Evolutionary conservation across 2,329 filamentous ascomycete genomes (phyloP).

Genomic region (Fusarium lyarnte): DNA sequence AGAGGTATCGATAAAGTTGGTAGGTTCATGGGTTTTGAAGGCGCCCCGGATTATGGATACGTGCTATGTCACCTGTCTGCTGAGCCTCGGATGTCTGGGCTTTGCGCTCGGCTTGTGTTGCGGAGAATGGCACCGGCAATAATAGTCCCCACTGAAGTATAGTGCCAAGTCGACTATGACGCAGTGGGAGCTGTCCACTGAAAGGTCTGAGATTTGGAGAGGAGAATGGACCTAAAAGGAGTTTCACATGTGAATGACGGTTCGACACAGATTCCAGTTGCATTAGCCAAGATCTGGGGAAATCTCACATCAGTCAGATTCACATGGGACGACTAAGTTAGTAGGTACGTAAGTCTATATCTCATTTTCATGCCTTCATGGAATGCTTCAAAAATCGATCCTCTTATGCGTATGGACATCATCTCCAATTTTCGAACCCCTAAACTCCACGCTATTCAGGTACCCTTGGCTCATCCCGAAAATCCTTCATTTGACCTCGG

Average conservation of each 20-base stretch:
- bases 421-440: constrained; percentile 7
- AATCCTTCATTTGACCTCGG: constrained; percentile 34
- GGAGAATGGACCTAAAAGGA: neutral
- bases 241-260: constrained; percentile 35
- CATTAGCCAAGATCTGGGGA: constrained; percentile 34
- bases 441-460: constrained; percentile 23
- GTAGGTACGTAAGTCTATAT: constrained; percentile 5
- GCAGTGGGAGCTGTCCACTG: constrained; percentile 22
- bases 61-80: constrained; percentile 30
- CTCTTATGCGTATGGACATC: neutral
- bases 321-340: neutral
- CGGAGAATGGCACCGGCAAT: constrained; percentile 25
- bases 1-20: constrained; percentile 22
- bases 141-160: constrained; percentile 10
- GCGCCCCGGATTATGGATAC: constrained; percentile 11
- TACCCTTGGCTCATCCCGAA: constrained; percentile 16
- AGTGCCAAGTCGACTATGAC: constrained; percentile 28
- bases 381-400: neutral
- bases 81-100: constrained; percentile 36
- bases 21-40: constrained; percentile 16
- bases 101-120: constrained; percentile 35
- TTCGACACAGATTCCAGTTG: constrained; percentile 1
- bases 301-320: constrained; percentile 17
- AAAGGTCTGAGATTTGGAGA: constrained; percentile 12
- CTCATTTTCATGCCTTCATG: neutral